These are phyloP conservation scores for Tilletia caries DNA, from an alignment of 1,284 basidiomycete genomes.

Conservation along the genomic window DNA sequence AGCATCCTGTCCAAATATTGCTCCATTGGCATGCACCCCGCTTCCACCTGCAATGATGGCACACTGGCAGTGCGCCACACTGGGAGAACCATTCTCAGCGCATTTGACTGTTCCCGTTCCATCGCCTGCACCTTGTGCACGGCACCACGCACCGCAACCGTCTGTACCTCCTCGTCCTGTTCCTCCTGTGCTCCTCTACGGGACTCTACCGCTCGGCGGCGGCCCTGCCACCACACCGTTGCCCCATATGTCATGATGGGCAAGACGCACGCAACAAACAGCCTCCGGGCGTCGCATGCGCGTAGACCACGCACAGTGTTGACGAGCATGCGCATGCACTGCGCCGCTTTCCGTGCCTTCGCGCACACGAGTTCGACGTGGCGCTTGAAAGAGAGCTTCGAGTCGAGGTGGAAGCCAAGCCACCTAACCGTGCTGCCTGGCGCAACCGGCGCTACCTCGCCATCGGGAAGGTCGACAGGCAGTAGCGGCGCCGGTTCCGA, in stretches of 20 bases:
- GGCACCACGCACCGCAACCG: not conserved
- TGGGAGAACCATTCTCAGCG: not conserved
- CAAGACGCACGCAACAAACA: conserved; percentile 52
- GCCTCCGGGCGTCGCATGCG: conserved; percentile 38
- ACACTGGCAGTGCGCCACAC: not conserved
- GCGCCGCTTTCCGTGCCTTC: conserved; percentile 38
- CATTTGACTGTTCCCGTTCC: not conserved
- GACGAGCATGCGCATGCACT: conserved; percentile 51
- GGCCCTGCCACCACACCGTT: conserved; percentile 53
- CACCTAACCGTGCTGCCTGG: conserved; percentile 27
- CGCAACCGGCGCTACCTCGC: not conserved
- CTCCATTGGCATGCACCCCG: not conserved
- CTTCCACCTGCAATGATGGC: not conserved
- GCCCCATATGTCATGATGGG: conserved; percentile 53
- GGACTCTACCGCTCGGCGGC: conserved; percentile 26
- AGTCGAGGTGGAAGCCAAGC: conserved; percentile 52
- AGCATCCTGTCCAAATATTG: not conserved
- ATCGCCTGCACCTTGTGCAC: not conserved
- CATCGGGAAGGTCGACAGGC: not conserved
- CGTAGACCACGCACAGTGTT: conserved; percentile 55
- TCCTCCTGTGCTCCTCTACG: not conserved
- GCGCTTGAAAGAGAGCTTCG: conserved; percentile 39
- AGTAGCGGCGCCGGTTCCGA: not conserved
- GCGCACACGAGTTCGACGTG: conserved; percentile 43
- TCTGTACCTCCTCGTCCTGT: too few species aligned